phyloP scores from a whole-genome alignment of 148 eudicot genomes.

The Rhododendron vialii region DNA sequence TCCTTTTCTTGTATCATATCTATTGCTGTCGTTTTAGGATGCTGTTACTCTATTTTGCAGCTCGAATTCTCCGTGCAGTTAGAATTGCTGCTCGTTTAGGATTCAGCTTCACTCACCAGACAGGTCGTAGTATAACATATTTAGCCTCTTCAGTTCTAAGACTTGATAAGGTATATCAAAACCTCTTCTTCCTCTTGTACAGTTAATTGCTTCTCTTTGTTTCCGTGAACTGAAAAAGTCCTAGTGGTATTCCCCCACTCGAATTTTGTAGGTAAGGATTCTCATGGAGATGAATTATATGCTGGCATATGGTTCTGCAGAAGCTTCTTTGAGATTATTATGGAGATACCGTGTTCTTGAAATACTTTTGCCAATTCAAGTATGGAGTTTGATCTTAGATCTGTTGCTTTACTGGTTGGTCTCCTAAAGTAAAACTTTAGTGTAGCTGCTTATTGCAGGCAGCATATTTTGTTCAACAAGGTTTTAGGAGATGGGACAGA shows the following conservation, averaged over 20 bases:
- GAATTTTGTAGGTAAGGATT: slow-evolving; percentile 53
- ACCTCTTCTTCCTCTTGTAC: not conserved
- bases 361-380: slow-evolving; percentile 83
- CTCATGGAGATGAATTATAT: slow-evolving; percentile 92
- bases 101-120: slow-evolving; percentile 52
- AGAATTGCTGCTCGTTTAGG: slow-evolving; percentile 87
- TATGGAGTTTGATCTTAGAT: slow-evolving; percentile 20
- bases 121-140: slow-evolving; percentile 41
- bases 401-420: not conserved
- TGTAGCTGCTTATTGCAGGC: slow-evolving; percentile 47
- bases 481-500: slow-evolving; percentile 66
- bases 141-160: slow-evolving; percentile 47
- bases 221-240: not conserved
- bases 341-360: slow-evolving; percentile 81
- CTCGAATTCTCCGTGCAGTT: slow-evolving; percentile 86
- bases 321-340: slow-evolving; percentile 76
- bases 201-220: not conserved
- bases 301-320: slow-evolving; percentile 96
- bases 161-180: slow-evolving; percentile 65
- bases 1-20: not conserved
- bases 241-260: not conserved
- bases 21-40: not conserved
- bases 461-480: slow-evolving; percentile 65
- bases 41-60: slow-evolving; percentile 31
- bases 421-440: slow-evolving; percentile 11